Conservation (phyloP, 139 green algal genomes). For the Parachlorella kessleri region DNA sequence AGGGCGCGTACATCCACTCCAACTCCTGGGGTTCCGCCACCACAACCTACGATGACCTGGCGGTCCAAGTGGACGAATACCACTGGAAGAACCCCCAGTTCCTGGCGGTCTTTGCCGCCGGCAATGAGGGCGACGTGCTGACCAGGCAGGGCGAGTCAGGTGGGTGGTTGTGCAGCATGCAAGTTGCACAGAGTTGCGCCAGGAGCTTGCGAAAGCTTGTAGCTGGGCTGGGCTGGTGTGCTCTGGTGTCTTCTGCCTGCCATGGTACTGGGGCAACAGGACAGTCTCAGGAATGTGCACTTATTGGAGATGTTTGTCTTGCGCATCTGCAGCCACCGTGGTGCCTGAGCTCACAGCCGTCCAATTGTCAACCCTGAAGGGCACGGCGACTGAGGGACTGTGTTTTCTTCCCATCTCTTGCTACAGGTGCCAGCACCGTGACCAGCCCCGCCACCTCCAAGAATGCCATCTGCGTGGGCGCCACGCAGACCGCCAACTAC, state of each 20-base stretch:
- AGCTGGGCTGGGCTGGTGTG: no score
- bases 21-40: slow-evolving; percentile 88
- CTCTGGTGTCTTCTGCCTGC: no score
- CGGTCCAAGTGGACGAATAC: slow-evolving; percentile 46
- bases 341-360: no score
- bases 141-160: background rate
- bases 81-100: slow-evolving; percentile 48
- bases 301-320: no score
- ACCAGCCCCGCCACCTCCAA: slow-evolving; percentile 73
- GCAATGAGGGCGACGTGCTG: slow-evolving; percentile 45
- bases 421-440: slow-evolving; percentile 36
- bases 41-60: slow-evolving; percentile 70
- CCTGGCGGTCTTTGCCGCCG: slow-evolving; percentile 53
- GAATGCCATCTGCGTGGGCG: slow-evolving; percentile 84
- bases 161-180: background rate
- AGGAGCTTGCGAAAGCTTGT: no score
- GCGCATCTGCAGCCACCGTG: no score
- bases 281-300: no score
- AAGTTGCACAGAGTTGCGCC: background rate
- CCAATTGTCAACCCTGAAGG: no score
- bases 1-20: slow-evolving; percentile 72
- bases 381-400: no score
- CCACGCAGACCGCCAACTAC: slow-evolving; percentile 47
- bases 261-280: no score
- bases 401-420: no score